These are phyloP conservation scores for Cladosporium halotolerans DNA, from an alignment of 2,329 filamentous ascomycete species.

Conservation along the genomic window DNA sequence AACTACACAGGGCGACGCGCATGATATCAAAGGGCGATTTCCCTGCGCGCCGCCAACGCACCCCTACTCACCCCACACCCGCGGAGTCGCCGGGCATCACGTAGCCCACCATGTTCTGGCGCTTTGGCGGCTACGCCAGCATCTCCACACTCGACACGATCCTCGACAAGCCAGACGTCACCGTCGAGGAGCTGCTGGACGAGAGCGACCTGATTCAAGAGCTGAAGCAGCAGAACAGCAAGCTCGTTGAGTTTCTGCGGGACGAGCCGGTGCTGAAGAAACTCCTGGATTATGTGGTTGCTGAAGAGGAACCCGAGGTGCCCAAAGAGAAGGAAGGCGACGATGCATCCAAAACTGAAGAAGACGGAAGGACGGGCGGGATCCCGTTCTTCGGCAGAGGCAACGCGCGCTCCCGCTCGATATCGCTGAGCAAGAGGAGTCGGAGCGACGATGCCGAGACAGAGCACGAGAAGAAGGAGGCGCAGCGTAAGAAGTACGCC, in stretches of 20 bases:
- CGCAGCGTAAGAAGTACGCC: slow-evolving; percentile 86
- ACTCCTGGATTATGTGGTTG: slow-evolving; percentile 85
- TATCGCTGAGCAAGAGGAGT: slow-evolving; percentile 33
- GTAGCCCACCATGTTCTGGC: slow-evolving; percentile 86
- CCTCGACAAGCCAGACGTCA: slow-evolving; percentile 91
- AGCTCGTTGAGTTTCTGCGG: slow-evolving; percentile 91
- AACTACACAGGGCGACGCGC: slow-evolving; percentile 2
- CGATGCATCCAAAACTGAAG: slow-evolving; percentile 45
- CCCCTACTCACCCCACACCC: neutral
- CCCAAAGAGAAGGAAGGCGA: slow-evolving; percentile 29
- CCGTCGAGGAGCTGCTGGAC: slow-evolving; percentile 90
- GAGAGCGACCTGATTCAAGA: slow-evolving; percentile 96
- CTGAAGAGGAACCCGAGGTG: slow-evolving; percentile 57
- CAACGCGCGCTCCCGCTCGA: slow-evolving; percentile 37
- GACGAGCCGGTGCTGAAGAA: slow-evolving; percentile 78
- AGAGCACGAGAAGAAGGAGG: slow-evolving; percentile 70
- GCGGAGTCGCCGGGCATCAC: slow-evolving; percentile 9
- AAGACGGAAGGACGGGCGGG: slow-evolving; percentile 37
- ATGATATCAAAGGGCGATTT: slow-evolving; percentile 4
- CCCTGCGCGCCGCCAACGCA: slow-evolving; percentile 8
- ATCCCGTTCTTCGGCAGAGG: slow-evolving; percentile 44
- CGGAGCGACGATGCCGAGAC: slow-evolving; percentile 35
- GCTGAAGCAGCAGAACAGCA: slow-evolving; percentile 95
- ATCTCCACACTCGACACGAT: slow-evolving; percentile 94
- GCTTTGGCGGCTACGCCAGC: slow-evolving; percentile 97